Conservation (phyloP, 2,329 filamentous ascomycete genomes). For the Aspergillus ibericus region DNA sequence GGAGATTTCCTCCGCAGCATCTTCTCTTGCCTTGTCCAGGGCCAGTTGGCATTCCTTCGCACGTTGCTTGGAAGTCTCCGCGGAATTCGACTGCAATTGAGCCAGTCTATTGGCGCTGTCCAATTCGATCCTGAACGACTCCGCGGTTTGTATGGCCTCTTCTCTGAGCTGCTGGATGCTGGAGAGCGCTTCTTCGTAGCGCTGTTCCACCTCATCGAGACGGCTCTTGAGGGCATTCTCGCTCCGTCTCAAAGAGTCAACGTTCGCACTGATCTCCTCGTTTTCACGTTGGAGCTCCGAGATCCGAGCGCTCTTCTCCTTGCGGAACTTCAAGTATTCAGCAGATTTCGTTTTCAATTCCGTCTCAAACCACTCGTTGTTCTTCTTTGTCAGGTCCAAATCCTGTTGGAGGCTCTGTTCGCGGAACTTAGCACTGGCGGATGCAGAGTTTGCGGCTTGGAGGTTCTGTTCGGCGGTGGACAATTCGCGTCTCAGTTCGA, state of each 20-base stretch:
- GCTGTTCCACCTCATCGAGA: constrained; percentile 79
- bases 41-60: constrained; percentile 58
- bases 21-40: constrained; percentile 60
- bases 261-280: constrained; percentile 76
- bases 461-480: constrained; percentile 78
- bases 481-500: constrained; percentile 80
- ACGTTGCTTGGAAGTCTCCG: constrained; percentile 60
- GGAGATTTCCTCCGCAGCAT: constrained; percentile 61
- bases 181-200: constrained; percentile 78
- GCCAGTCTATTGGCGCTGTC: constrained; percentile 78
- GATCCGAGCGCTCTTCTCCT: constrained; percentile 89
- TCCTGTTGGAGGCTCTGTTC: constrained; percentile 90
- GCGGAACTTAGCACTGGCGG: constrained; percentile 80
- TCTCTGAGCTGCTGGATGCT: constrained; percentile 86
- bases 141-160: constrained; percentile 75
- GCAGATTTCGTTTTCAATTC: constrained; percentile 88
- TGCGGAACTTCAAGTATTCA: constrained; percentile 85
- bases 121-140: constrained; percentile 82
- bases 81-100: constrained; percentile 64
- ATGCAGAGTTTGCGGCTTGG: constrained; percentile 76
- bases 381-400: constrained; percentile 81
- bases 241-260: constrained; percentile 74
- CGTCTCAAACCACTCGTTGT: constrained; percentile 88
- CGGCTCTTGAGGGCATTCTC: constrained; percentile 79
- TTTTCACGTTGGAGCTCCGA: constrained; percentile 83